Evolutionary conservation across 768 basidiomycete genomes (phyloP).

Genomic region (Megacollybia marginata): DNA sequence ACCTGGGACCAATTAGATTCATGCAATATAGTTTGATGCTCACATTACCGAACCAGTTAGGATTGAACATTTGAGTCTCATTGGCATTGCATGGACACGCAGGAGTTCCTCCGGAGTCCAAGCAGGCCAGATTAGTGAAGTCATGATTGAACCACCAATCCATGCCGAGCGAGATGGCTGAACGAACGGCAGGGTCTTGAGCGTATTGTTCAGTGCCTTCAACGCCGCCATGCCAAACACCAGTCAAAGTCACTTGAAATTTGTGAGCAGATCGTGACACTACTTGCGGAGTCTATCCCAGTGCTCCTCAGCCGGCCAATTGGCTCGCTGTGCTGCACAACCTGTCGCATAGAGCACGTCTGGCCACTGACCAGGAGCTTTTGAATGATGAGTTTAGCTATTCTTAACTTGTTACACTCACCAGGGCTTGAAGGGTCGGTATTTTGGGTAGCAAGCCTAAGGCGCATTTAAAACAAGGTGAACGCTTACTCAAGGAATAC

Average conservation of each 20-base stretch:
- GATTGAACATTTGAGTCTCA: slow-evolving; percentile 45
- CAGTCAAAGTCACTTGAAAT: slow-evolving; percentile 36
- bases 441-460: too few relatives aligned
- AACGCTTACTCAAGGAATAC: too few relatives aligned
- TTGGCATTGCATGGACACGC: slow-evolving; percentile 50
- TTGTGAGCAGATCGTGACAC: neutral
- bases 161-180: slow-evolving; percentile 39
- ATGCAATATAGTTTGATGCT: neutral
- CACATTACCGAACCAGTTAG: slow-evolving; percentile 53
- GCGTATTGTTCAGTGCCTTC: slow-evolving; percentile 33
- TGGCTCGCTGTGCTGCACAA: slow-evolving; percentile 53
- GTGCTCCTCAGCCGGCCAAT: slow-evolving; percentile 62
- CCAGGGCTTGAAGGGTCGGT: too few relatives aligned
- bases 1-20: slow-evolving; percentile 25
- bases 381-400: too few relatives aligned
- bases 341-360: slow-evolving; percentile 59
- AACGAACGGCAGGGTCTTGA: neutral
- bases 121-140: slow-evolving; percentile 43
- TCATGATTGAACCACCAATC: slow-evolving; percentile 59
- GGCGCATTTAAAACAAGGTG: too few relatives aligned
- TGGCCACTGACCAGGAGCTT: slow-evolving; percentile 30
- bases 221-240: slow-evolving; percentile 35
- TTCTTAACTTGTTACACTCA: too few relatives aligned
- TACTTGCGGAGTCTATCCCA: too few relatives aligned
- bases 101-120: slow-evolving; percentile 46